Evolutionary conservation across 495 filamentous ascomycete species (phyloP).

Genomic region (Baudoinia panamericana): DNA sequence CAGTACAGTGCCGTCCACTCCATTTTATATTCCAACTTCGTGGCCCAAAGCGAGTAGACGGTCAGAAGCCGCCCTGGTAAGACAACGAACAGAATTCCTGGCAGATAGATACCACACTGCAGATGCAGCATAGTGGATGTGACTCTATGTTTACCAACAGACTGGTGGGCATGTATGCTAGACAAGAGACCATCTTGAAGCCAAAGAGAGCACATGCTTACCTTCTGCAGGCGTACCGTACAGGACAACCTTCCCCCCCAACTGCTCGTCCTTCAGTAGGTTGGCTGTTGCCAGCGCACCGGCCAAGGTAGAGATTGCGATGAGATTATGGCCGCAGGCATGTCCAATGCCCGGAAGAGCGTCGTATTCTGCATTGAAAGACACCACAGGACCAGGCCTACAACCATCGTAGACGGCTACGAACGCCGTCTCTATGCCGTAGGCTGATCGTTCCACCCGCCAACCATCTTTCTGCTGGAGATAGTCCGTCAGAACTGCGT

Average conservation of each 20-base stretch:
- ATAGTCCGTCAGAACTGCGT: constrained; percentile 22
- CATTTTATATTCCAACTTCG: too few species aligned
- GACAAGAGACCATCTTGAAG: too few species aligned
- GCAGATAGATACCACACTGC: too few species aligned
- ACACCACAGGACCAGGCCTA: constrained; percentile 20
- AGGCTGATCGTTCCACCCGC: constrained; percentile 24
- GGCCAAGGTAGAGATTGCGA: constrained; percentile 38
- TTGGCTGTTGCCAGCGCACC: constrained; percentile 45
- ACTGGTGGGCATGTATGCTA: too few species aligned
- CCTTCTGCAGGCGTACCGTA: constrained; percentile 60
- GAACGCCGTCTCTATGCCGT: constrained; percentile 25
- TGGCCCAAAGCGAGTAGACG: too few species aligned
- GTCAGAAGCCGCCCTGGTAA: too few species aligned
- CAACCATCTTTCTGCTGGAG: constrained; percentile 18
- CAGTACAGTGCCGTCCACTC: too few species aligned
- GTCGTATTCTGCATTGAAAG: constrained; percentile 27
- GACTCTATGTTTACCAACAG: too few species aligned
- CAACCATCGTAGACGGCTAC: constrained; percentile 23
- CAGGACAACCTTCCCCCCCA: constrained; percentile 46
- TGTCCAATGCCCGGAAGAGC: constrained; percentile 17
- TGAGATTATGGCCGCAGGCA: constrained; percentile 22
- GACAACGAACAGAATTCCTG: too few species aligned
- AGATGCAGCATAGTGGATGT: too few species aligned
- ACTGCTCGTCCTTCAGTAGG: constrained; percentile 33
- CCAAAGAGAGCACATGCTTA: constrained; percentile 2